phyloP scores from a whole-genome alignment of 2,329 filamentous ascomycete species.

The Colletotrichum karsti region DNA sequence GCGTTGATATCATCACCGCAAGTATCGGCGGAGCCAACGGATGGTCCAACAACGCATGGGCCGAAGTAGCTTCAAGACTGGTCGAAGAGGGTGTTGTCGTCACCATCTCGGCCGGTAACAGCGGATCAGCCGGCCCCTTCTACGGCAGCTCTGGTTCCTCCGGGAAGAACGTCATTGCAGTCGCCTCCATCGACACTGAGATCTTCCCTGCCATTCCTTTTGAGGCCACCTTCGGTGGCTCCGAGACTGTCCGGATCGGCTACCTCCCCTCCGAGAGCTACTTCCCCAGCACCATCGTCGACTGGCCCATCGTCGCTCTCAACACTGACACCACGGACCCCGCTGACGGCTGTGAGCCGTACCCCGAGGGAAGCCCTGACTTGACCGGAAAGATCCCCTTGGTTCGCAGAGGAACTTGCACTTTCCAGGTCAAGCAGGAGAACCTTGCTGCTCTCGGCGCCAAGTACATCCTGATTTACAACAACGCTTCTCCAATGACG shows the following conservation, averaged over 20 bases:
- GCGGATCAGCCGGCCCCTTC: slow-evolving; percentile 57
- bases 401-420: slow-evolving; percentile 47
- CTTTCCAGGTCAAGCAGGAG: slow-evolving; percentile 35
- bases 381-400: slow-evolving; percentile 42
- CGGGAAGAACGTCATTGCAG: slow-evolving; percentile 49
- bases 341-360: slow-evolving; percentile 37
- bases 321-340: slow-evolving; percentile 34
- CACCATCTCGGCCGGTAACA: slow-evolving; percentile 61
- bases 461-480: slow-evolving; percentile 40
- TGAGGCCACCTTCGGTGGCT: slow-evolving; percentile 38
- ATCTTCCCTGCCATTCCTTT: slow-evolving; percentile 38
- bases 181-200: slow-evolving; percentile 51
- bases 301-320: slow-evolving; percentile 38
- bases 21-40: slow-evolving; percentile 43
- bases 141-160: slow-evolving; percentile 50
- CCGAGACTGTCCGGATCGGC: slow-evolving; percentile 35
- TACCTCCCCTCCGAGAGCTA: slow-evolving; percentile 44
- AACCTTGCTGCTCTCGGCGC: slow-evolving; percentile 37
- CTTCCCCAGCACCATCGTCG: slow-evolving; percentile 43
- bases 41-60: slow-evolving; percentile 38
- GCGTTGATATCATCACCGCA: slow-evolving; percentile 45
- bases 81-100: slow-evolving; percentile 57
- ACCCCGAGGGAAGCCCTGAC: slow-evolving; percentile 31
- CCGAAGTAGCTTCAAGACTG: slow-evolving; percentile 49
- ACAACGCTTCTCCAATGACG: slow-evolving; percentile 32